These are phyloP conservation scores for Russula olivacea DNA, from an alignment of 768 basidiomycete genomes.

Conservation along the genomic window DNA sequence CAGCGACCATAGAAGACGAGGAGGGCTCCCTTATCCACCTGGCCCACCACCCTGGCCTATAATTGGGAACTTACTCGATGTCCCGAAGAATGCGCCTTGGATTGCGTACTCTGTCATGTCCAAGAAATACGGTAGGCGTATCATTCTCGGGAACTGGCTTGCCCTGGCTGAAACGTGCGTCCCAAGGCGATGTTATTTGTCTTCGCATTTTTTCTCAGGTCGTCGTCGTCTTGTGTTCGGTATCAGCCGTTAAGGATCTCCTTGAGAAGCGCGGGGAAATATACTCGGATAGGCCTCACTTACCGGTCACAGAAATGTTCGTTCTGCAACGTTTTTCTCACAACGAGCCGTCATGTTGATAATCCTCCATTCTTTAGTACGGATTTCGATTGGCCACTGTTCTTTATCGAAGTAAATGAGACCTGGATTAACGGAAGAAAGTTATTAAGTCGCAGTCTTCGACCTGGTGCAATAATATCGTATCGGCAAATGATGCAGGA, in stretches of 20 bases:
- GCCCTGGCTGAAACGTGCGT: neutral
- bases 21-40: slow-evolving; percentile 12
- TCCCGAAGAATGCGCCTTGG: neutral
- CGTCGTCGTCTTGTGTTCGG: slow-evolving; percentile 45
- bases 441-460: slow-evolving; percentile 11
- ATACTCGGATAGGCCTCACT: slow-evolving; percentile 14
- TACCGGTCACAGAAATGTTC: slow-evolving; percentile 6
- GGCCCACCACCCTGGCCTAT: slow-evolving; percentile 4
- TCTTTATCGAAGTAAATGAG: neutral
- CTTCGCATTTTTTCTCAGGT: slow-evolving; percentile 40
- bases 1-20: neutral
- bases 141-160: neutral
- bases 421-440: slow-evolving; percentile 6
- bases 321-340: neutral
- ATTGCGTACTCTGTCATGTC: neutral
- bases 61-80: slow-evolving; percentile 5
- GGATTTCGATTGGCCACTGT: slow-evolving; percentile 7
- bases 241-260: slow-evolving; percentile 42
- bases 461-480: neutral
- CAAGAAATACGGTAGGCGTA: neutral
- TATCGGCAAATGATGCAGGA: slow-evolving; percentile 6
- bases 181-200: slow-evolving; percentile 3
- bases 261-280: slow-evolving; percentile 46
- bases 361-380: neutral
- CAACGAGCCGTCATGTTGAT: neutral